Base-by-base conservation (phyloP, 2,329 filamentous ascomycete genomes). In the Elsinoe batatas region DNA sequence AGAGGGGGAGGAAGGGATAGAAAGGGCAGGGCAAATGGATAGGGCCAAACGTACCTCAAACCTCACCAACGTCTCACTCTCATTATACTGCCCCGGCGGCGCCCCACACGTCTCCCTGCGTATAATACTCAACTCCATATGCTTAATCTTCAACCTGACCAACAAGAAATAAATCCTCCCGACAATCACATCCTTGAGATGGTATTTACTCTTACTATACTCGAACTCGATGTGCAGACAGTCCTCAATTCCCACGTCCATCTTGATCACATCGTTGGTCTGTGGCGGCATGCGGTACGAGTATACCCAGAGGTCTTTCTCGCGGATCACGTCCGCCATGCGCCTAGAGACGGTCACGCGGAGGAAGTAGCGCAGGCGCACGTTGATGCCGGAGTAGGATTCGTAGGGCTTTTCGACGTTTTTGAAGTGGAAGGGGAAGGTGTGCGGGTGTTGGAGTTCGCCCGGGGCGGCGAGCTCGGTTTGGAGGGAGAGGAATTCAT, bases 391-490 rank as follows among this genome's bases (percentile, higher is more conserved):
- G 70, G 95, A 95, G 79, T 98, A 98, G 62, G 91, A 96, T 75
- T 98, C 94, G 79, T 98, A 98, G 72, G 95, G 91, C 79, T 98
- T 98, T 80, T 98, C 93, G 65, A 98, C 90, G 72, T 97, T 98
- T 74, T 97, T 97, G 82, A 98, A 98, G 77, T 96, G 95, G 82
- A 98, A 98, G 63, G 95, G 89, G 72, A 95, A 96, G 49, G 91
- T 96, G 76, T 98, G 93, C 42, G 93, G 93, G 74, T 98, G 94
- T 70, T 97, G 93, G 57, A 98, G 86, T 76, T 98, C 93, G 71
- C 93, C 93, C 1, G 93, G 93, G 15, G 93, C 91, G 15, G 93
- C 93, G 38, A 98, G 84, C 74, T 98, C 93, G 73, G 97, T 94
- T 65, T 93, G 91, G 26, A 97, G 82, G 35, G 90, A 95, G 58